These are phyloP conservation scores for Apiospora kogelbergensis DNA, from an alignment of 2,329 filamentous ascomycete species.

Conservation along the genomic window DNA sequence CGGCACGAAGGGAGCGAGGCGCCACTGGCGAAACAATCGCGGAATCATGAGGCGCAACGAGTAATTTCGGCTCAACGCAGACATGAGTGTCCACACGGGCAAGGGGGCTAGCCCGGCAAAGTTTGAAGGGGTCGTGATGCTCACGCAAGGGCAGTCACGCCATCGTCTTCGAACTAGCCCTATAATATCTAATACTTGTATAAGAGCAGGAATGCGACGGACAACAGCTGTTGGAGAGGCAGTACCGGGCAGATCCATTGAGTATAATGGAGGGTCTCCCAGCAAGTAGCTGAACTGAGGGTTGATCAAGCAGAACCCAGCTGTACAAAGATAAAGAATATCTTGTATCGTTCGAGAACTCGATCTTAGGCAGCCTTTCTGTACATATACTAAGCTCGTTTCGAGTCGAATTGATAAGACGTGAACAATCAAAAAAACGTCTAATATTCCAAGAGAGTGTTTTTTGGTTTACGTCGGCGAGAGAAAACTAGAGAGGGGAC, in stretches of 20 bases:
- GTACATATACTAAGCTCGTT: conserved; percentile 9
- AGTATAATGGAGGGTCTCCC: background rate
- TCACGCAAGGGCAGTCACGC: conserved; percentile 11
- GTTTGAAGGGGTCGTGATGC: conserved; percentile 15
- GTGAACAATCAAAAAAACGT: background rate
- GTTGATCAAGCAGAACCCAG: conserved; percentile 6
- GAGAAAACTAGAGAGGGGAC: background rate
- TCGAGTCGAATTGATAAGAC: conserved; percentile 5
- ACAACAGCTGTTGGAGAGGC: conserved; percentile 3
- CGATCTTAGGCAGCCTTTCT: conserved; percentile 11
- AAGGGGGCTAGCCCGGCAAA: conserved; percentile 10
- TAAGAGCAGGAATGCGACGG: conserved; percentile 29
- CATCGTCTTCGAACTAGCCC: conserved; percentile 28
- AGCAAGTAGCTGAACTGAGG: background rate
- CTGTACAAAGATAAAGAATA: conserved; percentile 32
- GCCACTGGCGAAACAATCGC: conserved; percentile 6
- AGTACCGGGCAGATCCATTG: conserved; percentile 5
- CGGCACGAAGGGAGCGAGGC: conserved; percentile 24
- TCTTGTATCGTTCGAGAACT: conserved; percentile 29
- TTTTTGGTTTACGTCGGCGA: no score
- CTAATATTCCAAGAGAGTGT: background rate
- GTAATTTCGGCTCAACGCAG: background rate
- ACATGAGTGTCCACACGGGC: background rate
- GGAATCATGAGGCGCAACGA: background rate
- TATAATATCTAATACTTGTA: conserved; percentile 44